Evolutionary conservation across 2,329 filamentous ascomycete genomes (phyloP).

Genomic region (Calonectria naviculata): DNA sequence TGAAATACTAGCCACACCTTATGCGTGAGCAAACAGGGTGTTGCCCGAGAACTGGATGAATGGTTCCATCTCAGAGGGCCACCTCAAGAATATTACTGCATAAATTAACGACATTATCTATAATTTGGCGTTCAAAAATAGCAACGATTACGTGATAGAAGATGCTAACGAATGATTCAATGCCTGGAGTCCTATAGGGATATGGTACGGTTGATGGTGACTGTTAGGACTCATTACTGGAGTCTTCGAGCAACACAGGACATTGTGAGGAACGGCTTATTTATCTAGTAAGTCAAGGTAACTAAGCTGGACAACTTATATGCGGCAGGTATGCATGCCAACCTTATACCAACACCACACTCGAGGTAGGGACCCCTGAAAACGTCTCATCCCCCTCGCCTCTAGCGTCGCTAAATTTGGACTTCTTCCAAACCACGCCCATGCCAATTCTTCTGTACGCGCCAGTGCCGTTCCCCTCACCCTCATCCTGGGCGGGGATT

Average conservation of each 20-base stretch:
- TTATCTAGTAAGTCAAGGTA: too few species aligned
- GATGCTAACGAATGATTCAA: neutral
- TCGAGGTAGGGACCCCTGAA: too few species aligned
- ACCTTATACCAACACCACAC: too few species aligned
- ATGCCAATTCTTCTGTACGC: neutral
- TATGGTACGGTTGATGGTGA: too few species aligned
- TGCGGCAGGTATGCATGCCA: too few species aligned
- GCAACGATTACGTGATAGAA: neutral
- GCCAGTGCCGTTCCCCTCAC: neutral
- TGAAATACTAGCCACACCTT: neutral
- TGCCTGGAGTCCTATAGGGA: neutral
- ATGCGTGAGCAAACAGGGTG: neutral
- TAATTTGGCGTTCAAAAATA: neutral
- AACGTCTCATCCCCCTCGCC: neutral
- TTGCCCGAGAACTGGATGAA: neutral
- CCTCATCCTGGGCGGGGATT: neutral
- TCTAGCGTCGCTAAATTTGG: neutral
- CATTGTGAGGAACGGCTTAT: too few species aligned
- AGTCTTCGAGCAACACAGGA: too few species aligned
- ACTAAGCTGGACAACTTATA: too few species aligned
- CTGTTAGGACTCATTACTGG: too few species aligned
- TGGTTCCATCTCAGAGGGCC: neutral
- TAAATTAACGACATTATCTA: neutral
- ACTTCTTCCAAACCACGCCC: slow-evolving; percentile 1
- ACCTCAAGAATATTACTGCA: neutral